Evolutionary conservation across 1,284 basidiomycete species (phyloP), one percentile per base, ranked within the genome.

Genomic region (Leccinum subrobustum): DNA sequence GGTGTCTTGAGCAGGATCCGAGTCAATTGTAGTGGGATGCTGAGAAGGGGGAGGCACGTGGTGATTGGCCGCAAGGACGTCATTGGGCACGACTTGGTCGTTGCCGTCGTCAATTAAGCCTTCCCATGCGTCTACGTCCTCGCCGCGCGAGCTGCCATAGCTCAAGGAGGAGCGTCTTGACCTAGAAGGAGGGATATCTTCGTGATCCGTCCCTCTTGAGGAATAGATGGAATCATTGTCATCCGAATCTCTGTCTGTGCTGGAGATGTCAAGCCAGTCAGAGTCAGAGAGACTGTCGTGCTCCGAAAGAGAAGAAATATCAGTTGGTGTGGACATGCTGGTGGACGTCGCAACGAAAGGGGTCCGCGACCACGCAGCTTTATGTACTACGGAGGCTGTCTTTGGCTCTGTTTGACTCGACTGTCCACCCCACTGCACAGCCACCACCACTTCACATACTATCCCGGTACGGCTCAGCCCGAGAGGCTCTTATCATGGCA

Each of bases 211-310:
- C 70, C 81, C 83, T 64, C 79, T 62, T 65, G 79, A 65, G 3
- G 72, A 84, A 67, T 76, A 81, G 71, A 86, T 74, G 54, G 87
- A 89, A 68, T 88, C 86, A 72, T 82, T 84, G 68, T 87, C 87
- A 67, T 87, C 87, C 44, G 86, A 88, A 59, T 84, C 83, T 62
- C 81, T 80, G 75, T 81, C 74, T 20, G 72, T 83, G 68, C 84
- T 87, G 44, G 85, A 76, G 63, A 91, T 81, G 67, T 91, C 89
- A 68, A 89, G 85, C 89, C 89, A 91, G 75, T 91, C 88, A 37
- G 87, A 89, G 76, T 91, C 89, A 42, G 89, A 91, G 64, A 84
- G 73, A 64, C 75, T 82, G 70, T 88, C 88, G 64, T 80, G 70
- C 70, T 90, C 89, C 66, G 85, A 84, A 69, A 82, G 76, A 61